phyloP scores from a whole-genome alignment of 2,329 filamentous ascomycete genomes.

The Calonectria pseudoturangicola region DNA sequence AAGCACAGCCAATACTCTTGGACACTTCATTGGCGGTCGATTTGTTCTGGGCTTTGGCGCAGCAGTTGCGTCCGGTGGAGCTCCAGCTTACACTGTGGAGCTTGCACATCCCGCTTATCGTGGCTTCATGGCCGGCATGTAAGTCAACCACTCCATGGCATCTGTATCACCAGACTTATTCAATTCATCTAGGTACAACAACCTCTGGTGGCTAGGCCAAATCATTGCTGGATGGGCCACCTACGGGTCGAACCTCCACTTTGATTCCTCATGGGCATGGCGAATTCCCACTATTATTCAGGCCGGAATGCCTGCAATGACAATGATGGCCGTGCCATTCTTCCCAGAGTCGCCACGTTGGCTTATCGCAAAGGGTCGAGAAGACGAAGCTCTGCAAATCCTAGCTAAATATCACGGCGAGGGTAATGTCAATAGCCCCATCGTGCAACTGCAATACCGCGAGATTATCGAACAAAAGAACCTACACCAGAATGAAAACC shows the following conservation, averaged over 20 bases:
- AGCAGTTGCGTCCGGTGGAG: constrained; percentile 64
- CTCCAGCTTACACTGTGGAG: constrained; percentile 68
- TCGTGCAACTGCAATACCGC: constrained; percentile 63
- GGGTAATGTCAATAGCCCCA: constrained; percentile 64
- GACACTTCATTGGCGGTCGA: constrained; percentile 71
- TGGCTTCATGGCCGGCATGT: constrained; percentile 28
- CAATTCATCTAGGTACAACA: constrained; percentile 16
- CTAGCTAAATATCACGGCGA: constrained; percentile 66
- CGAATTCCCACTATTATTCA: constrained; percentile 65
- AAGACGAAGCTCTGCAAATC: constrained; percentile 58
- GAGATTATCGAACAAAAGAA: constrained; percentile 60
- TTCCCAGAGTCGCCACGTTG: constrained; percentile 66
- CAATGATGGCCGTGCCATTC: constrained; percentile 58
- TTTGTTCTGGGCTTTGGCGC: constrained; percentile 74
- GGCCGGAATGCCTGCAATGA: constrained; percentile 62
- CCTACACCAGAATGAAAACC: constrained; percentile 45
- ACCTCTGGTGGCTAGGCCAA: constrained; percentile 27
- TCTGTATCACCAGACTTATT: neutral
- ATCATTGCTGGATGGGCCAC: constrained; percentile 29
- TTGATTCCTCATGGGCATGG: constrained; percentile 62
- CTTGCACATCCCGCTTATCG: constrained; percentile 59
- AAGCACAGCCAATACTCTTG: constrained; percentile 59
- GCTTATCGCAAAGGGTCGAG: constrained; percentile 62
- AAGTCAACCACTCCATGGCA: neutral
- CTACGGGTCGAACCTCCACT: constrained; percentile 27